Evolutionary conservation across 2,329 filamentous ascomycete species (phyloP), one percentile per base, ranked within the genome.

Genomic region (Colletotrichum theobromicola): DNA sequence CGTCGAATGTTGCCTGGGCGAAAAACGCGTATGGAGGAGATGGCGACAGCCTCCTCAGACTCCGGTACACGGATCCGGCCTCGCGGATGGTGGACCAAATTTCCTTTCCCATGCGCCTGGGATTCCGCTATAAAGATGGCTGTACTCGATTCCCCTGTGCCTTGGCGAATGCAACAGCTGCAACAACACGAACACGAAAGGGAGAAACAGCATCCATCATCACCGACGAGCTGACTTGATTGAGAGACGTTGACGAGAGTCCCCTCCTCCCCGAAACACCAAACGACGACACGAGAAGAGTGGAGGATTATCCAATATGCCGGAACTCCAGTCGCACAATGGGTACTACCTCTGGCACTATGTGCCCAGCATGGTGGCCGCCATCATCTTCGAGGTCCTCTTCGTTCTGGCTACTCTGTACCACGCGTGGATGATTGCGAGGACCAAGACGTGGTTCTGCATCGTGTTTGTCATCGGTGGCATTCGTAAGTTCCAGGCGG

Each of bases 361-460:
- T 61, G 62, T 79, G 8, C 87, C 89, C 0, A 87, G 85, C 2
- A 65, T 88, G 5, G 81, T 84, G 1, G 86, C 84, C 0, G 87
- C 86, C 8, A 77, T 87, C 37, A 79, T 87, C 6, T 88, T 89
- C 72, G 77, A 82, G 7, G 71, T 85, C 26, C 76, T 90, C 5
- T 89, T 90, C 78, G 61, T 77, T 8, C 37, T 83, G 4, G 76
- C 83, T 6, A 86, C 87, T 2, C 72, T 78, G 1, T 77, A 79
- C 12, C 87, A 90, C 76, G 71, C 76, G 3, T 88, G 82, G 77
- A 85, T 85, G 57, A 81, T 90, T 46, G 77, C 84, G 24, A 84
- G 82, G 58, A 85, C 84, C 4, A 82, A 84, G 58, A 87, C 87
- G 30, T 89, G 85, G 84, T 91, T 89, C 78, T 89, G 87, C 78